Base-by-base conservation (phyloP, 2,329 filamentous ascomycete species). In the Alternaria ventricosa region DNA sequence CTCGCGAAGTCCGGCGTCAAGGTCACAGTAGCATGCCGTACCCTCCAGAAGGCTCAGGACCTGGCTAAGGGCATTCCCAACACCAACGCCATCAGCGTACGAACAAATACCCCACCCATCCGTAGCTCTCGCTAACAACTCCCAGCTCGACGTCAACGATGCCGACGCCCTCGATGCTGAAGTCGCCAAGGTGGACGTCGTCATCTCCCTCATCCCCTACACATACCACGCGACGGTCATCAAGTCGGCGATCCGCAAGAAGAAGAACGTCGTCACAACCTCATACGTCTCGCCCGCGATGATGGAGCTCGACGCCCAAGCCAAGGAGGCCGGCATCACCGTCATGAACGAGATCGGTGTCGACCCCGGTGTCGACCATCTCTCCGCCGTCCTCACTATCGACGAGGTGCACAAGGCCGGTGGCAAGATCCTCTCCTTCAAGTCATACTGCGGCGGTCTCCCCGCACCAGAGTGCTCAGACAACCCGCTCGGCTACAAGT, bases 191-290 rank as follows among this genome's bases (percentile, higher is more conserved):
- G 87, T 92, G 79, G 92, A 96, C 79, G 83, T 97, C 11, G 89
- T 91, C 74, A 84, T 86, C 76, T 83, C 80, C 46, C 78, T 98
- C 82, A 97, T 98, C 74, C 95, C 95, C 55, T 98, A 97, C 72
- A 80, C 76, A 36, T 75, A 68, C 71, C 78, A 79, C 67, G 92
- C 91, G 49, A 86, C 87, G 60, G 94, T 97, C 75, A 96, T 97
- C 88, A 95, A 97, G 87, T 90, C 91, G 36, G 95, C 94, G 68
- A 97, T 98, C 83, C 88, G 90, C 76, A 88, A 90, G 76, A 97
- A 97, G 92, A 97, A 95, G 87, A 85, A 98, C 84, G 94, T 98
- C 65, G 94, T 98, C 77, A 97, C 95, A 63, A 97, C 95, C 28
- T 93, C 89, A 70, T 98, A 98, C 79, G 92, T 97, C 71, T 96